Evolutionary conservation across 352 stramenopile genomes (phyloP), one percentile per base, ranked within the genome.

Genomic region (Peronospora destructor): DNA sequence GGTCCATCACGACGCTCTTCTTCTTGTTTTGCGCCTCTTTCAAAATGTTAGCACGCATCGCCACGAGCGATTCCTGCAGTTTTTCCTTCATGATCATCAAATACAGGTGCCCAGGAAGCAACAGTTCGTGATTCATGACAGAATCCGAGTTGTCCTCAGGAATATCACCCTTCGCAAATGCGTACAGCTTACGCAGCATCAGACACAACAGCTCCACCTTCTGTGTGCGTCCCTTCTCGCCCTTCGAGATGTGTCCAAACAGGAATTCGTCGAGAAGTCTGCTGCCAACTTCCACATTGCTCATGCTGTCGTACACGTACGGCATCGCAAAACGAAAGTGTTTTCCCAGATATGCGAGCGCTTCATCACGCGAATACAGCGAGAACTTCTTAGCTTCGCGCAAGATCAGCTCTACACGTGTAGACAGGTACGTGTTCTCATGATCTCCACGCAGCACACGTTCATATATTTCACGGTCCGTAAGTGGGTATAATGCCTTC

Each of bases 101-200:
- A 61, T 96, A 94, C 19, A 99, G 59, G 63, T 99, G 95, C 10
- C 96, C 96, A 12, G 95, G 95, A 11, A 98, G 69, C 29, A 98
- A 56, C 25, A 98, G 66, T 49, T 97, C 90, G 69, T 99, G 97
- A 73, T 99, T 99, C 77, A 97, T 97, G 34, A 99, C 79, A 4
- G 90, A 96, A 76, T 99, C 97, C 9, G 96, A 82, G 62, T 99
- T 99, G 69, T 99, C 97, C 48, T 97, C 91, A 4, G 83, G 82
- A 48, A 96, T 85, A 33, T 96, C 76, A 6, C 90, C 91, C 64
- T 96, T 96, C 8, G 88, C 93, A 49, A 98, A 98, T 21, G 91
- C 79, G 64, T 98, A 99, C 28, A 99, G 80, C 75, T 99, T 99
- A 46, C 94, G 81, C n/a, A 99, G 66, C 91, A 99, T 98, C 41